Base-by-base conservation (phyloP, 176 grass and related monocot species). In the Lolium perenne region DNA sequence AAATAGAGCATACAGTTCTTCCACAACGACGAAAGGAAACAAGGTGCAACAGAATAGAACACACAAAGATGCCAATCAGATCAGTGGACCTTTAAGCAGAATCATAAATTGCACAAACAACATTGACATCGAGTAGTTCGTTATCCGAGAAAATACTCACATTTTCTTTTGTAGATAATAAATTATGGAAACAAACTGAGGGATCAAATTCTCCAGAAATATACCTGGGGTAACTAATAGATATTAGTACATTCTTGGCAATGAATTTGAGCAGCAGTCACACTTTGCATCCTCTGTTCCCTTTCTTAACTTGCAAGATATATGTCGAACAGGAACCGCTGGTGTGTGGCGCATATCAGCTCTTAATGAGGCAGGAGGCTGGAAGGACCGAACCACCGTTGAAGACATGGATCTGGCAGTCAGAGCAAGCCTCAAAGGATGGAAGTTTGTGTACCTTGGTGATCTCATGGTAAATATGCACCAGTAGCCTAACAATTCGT, bases 391-490 rank as follows among this genome's bases (percentile, higher is more conserved):
- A 66, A 96, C 94, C 7, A 96, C 89, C 0, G 89, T 96, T 2
- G 94, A 96, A 88, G 94, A 94, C 73, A 96, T 96, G 94, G 94
- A 96, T 88, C 81, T 96, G 82, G 85, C 94, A 2, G 91, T 96
- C 80, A 76, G 89, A 80, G 94, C 94, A 14, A 84, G 89, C 57
- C 89, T 96, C 47, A 91, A 89, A 29, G 94, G 94, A 55, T 96
- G 91, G 91, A 94, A 92, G 35, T 96, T 96, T 78, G 68, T 96
- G 17, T 96, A 85, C 86, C 86, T 96, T 23, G 82, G 87, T 8
- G 94, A 93, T 79, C 70, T 96, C 13, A 89, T 70, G 94, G 94
- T 93, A 87, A 53, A 69, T 14, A 88, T 50, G 40, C 38, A 12
- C 22, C 59, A 48, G 61, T 74, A 29, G 20, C 29, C 46, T 60